Evolutionary conservation across 2,329 filamentous ascomycete species (phyloP), one percentile per base, ranked within the genome.

Genomic region (Penicillium sp.): DNA sequence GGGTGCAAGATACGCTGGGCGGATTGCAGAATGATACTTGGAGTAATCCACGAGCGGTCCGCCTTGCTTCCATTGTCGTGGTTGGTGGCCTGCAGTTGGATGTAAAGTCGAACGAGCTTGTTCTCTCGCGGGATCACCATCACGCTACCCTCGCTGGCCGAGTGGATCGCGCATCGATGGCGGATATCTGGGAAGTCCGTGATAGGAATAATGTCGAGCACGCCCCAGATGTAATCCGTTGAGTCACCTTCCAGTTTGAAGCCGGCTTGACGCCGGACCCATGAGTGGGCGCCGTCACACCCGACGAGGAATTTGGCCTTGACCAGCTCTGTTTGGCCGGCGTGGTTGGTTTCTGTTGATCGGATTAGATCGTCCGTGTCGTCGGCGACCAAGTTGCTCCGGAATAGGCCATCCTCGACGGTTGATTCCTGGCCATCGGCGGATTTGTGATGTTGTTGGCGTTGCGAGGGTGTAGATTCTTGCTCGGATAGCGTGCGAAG

Each of bases 91-190:
- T 68, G 81, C 16, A 89, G 74, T 64, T 88, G 84, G 44, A 88
- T 86, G 52, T 87, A 87, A 2, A 87, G 65, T 4, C 85, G 76
- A 0, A 86, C 83, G 4, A 88, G 72, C 50, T 79, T 83, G 31
- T 82, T 79, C 63, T 87, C 84, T 13, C 84, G 75, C 0, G 84
- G 84, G 16, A 87, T 86, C 2, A 86, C 76, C 81, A 87, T 84
- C 22, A 87, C 68, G 46, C 76, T 83, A 0, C 85, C 84, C 0
- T 35, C 44, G 38, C 30, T 25, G 0, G 74, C 80, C 2, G 79
- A 82, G 61, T 86, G 81, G 41, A 87, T 81, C 7, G 80, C 77
- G 56, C 81, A 84, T 6, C 80, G 74, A 63, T 73, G 78, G 11
- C 83, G 76, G 35, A 86, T 81, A 68, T 48, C 58, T 25, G 54